Conservation (phyloP, 75 land plant species). For the Gnetum montanum region DNA sequence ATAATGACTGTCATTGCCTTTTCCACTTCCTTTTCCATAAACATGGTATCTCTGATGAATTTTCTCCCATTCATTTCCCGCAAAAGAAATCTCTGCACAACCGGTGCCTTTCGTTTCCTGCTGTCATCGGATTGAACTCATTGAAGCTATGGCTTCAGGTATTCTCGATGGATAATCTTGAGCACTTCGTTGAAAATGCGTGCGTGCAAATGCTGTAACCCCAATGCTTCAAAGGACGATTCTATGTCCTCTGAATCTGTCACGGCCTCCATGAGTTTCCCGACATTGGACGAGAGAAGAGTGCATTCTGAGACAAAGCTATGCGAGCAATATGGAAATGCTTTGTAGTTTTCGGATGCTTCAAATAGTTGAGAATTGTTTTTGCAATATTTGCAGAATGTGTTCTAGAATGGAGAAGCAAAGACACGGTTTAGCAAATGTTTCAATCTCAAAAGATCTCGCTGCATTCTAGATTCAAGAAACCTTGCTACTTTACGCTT, state of each 20-base stretch:
- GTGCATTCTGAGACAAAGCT: slow-evolving; percentile 1
- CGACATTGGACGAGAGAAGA: slow-evolving; percentile 4
- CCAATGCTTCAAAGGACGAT: neutral
- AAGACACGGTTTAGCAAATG: no score
- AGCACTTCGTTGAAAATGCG: slow-evolving; percentile 26
- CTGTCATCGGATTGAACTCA: slow-evolving; percentile 22
- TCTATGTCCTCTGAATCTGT: slow-evolving; percentile 4
- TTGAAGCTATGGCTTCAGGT: no score
- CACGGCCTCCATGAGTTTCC: slow-evolving; percentile 4
- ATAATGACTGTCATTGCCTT: slow-evolving; percentile 41
- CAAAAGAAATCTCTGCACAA: slow-evolving; percentile 23
- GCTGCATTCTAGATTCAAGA: no score
- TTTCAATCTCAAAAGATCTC: no score
- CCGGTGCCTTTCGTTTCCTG: slow-evolving; percentile 38
- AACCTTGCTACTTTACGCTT: no score
- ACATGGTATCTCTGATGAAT: slow-evolving; percentile 19
- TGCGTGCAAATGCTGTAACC: slow-evolving; percentile 6
- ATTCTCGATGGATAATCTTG: slow-evolving; percentile 26
- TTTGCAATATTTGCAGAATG: no score
- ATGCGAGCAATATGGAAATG: neutral
- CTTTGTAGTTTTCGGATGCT: neutral
- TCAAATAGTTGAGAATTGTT: no score
- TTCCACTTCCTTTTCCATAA: slow-evolving; percentile 18
- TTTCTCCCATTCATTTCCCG: slow-evolving; percentile 10
- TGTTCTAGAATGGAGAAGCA: no score